Percentiles rank a stretch among this genome's conserved stretches.
Evolutionary conservation across 352 stramenopile genomes (phyloP).

Genomic region (Phytophthora meadii): DNA sequence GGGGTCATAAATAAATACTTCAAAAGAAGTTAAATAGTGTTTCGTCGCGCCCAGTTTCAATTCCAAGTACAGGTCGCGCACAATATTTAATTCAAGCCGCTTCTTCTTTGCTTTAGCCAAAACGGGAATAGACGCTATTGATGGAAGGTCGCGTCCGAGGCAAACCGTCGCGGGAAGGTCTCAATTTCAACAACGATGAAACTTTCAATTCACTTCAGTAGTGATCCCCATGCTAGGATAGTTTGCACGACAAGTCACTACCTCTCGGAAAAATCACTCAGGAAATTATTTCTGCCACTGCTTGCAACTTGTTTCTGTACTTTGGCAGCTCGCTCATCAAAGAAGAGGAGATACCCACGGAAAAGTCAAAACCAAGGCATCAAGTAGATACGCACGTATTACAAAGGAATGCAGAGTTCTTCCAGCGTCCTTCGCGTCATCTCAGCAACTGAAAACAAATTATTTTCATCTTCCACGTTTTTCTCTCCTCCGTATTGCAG

Average conservation of each 20-base stretch:
- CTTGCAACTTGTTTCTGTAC: conserved; percentile 22
- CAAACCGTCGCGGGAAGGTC: conserved; percentile 28
- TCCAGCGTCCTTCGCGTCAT: conserved; percentile 22
- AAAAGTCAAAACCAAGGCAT: conserved; percentile 42
- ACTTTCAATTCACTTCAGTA: conserved; percentile 8
- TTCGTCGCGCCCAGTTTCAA: neutral
- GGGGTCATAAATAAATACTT: conserved; percentile 13
- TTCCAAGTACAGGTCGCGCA: neutral
- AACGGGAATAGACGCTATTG: conserved; percentile 12
- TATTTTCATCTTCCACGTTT: conserved; percentile 17
- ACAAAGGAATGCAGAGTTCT: conserved; percentile 44
- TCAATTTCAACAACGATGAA: conserved; percentile 23
- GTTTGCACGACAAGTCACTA: conserved; percentile 2
- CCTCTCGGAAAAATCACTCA: conserved; percentile 16
- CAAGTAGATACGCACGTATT: conserved; percentile 55
- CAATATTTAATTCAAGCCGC: too few species aligned
- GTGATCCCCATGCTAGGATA: conserved; percentile 1
- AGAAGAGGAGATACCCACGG: conserved; percentile 27
- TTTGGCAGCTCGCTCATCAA: conserved; percentile 27
- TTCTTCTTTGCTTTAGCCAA: neutral
- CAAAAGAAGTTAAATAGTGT: conserved; percentile 15
- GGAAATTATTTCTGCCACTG: conserved; percentile 11
- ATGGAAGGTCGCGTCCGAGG: conserved; percentile 16
- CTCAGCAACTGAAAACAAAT: conserved; percentile 11
- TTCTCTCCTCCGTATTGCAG: conserved; percentile 21